These are phyloP conservation scores for Colletotrichum orchidophilum DNA, from an alignment of 2,329 filamentous ascomycete genomes.

Conservation along the genomic window DNA sequence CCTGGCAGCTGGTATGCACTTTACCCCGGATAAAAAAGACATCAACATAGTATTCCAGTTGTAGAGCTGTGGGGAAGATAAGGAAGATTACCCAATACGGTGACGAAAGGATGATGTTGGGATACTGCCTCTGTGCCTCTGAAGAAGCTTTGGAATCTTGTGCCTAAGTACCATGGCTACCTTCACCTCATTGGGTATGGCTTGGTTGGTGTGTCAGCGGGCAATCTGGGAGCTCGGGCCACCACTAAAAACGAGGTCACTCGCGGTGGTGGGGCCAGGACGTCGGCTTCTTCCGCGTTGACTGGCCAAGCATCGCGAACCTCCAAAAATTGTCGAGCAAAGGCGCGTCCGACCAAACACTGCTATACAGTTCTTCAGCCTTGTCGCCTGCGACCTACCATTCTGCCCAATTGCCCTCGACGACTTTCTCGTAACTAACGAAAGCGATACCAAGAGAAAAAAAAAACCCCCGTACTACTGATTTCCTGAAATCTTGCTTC, in stretches of 20 bases:
- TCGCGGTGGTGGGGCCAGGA: background rate
- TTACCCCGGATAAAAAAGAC: background rate
- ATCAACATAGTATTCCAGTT: constrained; percentile 24
- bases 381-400: background rate
- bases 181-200: background rate
- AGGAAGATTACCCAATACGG: background rate
- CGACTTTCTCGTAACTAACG: background rate
- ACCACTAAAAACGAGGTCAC: background rate
- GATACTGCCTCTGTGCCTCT: background rate
- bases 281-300: constrained; percentile 30
- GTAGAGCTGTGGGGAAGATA: background rate
- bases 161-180: background rate
- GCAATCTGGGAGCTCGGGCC: background rate
- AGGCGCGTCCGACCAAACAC: constrained; percentile 28
- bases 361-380: background rate
- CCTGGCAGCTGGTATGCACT: background rate
- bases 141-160: background rate
- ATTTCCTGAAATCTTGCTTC: background rate
- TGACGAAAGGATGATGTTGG: background rate
- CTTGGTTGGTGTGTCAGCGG: background rate
- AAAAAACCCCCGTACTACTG: too few relatives aligned
- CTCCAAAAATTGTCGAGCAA: constrained; percentile 35
- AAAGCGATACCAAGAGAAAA: too few relatives aligned
- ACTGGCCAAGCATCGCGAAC: constrained; percentile 33
- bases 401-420: background rate